Base-by-base conservation (phyloP, 1,139 yeast genomes). In the Geotrichum restrictum region DNA sequence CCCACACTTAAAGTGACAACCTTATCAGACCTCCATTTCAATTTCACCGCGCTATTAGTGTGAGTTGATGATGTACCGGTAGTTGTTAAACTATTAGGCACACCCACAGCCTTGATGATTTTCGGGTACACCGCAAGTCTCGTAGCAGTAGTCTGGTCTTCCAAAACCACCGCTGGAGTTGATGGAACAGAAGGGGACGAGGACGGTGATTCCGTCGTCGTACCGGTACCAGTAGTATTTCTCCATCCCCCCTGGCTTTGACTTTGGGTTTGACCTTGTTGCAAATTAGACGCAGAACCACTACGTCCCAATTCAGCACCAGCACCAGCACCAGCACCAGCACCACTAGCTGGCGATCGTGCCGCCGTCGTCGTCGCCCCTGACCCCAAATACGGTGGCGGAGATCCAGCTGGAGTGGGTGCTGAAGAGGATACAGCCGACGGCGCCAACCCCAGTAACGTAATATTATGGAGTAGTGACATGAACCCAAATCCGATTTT, bases 401-500 rank as follows among this genome's bases (percentile, higher is more conserved):
- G 11, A 13, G n/a, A n/a, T n/a, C 3, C 16, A 5, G 37, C 8
- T 3, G 37, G 18, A 6, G 37, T 11, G 18, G 37, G 2, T 2
- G 44, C 19, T 4, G 47, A 11, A 18, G 11, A 5, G 47, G 47
- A 19, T 18, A 2, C 29, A 11, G 39, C 29, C 19, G 29, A n/a
- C n/a, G 38, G 47, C 16, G 39, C 31, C 13, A 31, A 39, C 36
- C 29, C 29, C 14, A 29, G n/a, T 8, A 48, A 29, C n/a, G 55
- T 34, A 7, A 52, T 18, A 27, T 29, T 52, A 21, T 57, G 59
- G 14, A 58, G 41, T 22, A 58, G 37, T 8, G 60, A 54, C 53
- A 58, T 54, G 43, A 58, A 43, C 4, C 59, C 59, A 22, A 45
- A 45, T 3, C 57, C 60, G n/a, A 58, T 41, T 34, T 58, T 58